These are phyloP conservation scores for Trichoderma harzianum DNA, from an alignment of 2,329 filamentous ascomycete genomes.

Conservation along the genomic window DNA sequence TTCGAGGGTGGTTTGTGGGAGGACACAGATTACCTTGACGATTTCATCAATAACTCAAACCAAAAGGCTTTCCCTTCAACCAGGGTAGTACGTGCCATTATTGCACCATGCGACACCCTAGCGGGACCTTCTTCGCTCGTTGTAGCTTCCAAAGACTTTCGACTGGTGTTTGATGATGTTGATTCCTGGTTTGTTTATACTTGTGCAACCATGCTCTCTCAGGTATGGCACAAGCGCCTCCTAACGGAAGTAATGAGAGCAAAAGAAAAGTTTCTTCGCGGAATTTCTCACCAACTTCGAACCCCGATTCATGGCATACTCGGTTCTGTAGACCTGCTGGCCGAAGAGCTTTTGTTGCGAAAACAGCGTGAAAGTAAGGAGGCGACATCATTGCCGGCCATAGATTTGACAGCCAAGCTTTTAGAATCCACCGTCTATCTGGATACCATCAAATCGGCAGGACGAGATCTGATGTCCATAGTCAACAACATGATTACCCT, in stretches of 20 bases:
- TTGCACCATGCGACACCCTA: background rate
- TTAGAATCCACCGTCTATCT: background rate
- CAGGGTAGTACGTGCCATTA: background rate
- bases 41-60: background rate
- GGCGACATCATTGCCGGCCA: background rate
- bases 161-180: background rate
- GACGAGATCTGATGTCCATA: constrained; percentile 1
- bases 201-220: background rate
- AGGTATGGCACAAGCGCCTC: background rate
- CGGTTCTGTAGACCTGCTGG: background rate
- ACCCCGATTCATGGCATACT: background rate
- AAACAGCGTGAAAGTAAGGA: background rate
- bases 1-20: background rate
- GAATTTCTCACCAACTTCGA: constrained; percentile 1
- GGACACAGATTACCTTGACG: background rate
- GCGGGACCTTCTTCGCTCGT: background rate
- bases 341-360: background rate
- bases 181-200: background rate
- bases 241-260: background rate
- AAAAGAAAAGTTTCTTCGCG: background rate
- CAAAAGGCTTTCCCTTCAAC: background rate
- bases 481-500: constrained; percentile 4
- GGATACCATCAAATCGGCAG: background rate
- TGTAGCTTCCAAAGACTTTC: background rate
- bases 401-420: background rate